These are phyloP conservation scores for Talaromyces borbonicus DNA, from an alignment of 495 filamentous ascomycete species.

Conservation along the genomic window DNA sequence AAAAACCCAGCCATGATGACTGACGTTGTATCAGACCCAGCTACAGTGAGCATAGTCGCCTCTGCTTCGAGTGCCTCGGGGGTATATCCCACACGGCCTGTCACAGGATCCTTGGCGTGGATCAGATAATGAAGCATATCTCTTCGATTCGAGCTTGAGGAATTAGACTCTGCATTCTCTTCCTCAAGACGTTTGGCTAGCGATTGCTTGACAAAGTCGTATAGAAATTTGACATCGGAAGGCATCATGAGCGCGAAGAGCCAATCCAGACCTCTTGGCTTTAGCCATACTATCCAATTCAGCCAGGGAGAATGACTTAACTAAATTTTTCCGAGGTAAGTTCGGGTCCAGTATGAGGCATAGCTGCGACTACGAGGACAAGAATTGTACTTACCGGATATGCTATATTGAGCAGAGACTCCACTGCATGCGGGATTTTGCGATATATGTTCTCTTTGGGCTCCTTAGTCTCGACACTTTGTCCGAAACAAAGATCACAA, in stretches of 20 bases:
- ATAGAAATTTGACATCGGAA: background rate
- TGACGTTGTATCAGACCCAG: constrained; percentile 41
- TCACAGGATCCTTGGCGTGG: constrained; percentile 18
- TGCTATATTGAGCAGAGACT: constrained; percentile 12
- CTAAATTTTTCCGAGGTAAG: constrained; percentile 6
- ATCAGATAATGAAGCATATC: constrained; percentile 24
- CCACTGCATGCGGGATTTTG: constrained; percentile 14
- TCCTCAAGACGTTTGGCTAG: background rate
- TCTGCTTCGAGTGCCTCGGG: constrained; percentile 25
- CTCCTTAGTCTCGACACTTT: constrained; percentile 20
- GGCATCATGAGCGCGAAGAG: constrained; percentile 7
- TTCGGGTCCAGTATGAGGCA: no score
- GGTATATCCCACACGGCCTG: constrained; percentile 14
- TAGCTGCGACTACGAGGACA: background rate
- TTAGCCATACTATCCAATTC: constrained; percentile 8
- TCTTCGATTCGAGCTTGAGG: constrained; percentile 11
- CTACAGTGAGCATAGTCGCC: constrained; percentile 22
- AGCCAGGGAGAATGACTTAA: constrained; percentile 8
- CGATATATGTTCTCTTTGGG: constrained; percentile 16
- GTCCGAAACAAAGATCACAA: constrained; percentile 16
- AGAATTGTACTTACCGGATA: constrained; percentile 13
- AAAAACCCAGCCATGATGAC: constrained; percentile 17
- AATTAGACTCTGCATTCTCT: background rate
- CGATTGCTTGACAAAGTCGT: constrained; percentile 5
- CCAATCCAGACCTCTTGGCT: constrained; percentile 10